Base-by-base conservation (phyloP, 352 stramenopile species). In the Pythium folliculosum region DNA sequence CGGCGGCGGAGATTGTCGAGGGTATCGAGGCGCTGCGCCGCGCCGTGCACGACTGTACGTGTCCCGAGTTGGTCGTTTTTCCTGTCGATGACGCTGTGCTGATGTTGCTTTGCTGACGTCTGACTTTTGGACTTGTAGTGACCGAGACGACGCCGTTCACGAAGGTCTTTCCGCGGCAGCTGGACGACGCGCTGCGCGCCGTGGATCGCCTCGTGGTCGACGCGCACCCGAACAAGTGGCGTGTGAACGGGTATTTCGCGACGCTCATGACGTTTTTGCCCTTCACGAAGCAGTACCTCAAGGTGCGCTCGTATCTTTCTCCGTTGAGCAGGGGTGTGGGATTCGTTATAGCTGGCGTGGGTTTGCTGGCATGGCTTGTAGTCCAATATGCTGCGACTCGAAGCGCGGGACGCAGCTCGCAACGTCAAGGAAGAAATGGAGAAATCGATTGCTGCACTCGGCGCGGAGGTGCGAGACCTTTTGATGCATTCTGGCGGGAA, bases 201-300 rank as follows among this genome's bases (percentile, higher is more conserved):
- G 88, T 96, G 27, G 88, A 96, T 60, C 82, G 81, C 19, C 67
- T 92, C 17, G 88, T 94, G 32, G 88, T 96, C 37, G 82, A 92
- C 51, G 73, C 88, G 9, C 88, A 96, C 66, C 88, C 88, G 30
- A 94, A 96, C 69, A 91, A 92, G 66, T 96, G 88, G 88, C 82
- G 88, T 19, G 88, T 96, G 63, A 96, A 92, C 65, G 88, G 88
- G 21, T 96, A 96, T 60, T 94, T 96, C 69, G 84, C 86, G 17
- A 93, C 86, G 59, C 73, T 96, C 32, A 94, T 94, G 88, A 88
- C 81, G 47, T 96, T 96, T 63, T 65, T 96, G 47, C 88, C 88
- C 35, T 96, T 94, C 63, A 96, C 88, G 2, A 96, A 96, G 63
- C 87, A 92, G 64, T 93, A 92, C 37, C 62, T 96, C 22, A 92